Conservation (phyloP, 2,329 filamentous ascomycete genomes). For the Huntiella savannae region DNA sequence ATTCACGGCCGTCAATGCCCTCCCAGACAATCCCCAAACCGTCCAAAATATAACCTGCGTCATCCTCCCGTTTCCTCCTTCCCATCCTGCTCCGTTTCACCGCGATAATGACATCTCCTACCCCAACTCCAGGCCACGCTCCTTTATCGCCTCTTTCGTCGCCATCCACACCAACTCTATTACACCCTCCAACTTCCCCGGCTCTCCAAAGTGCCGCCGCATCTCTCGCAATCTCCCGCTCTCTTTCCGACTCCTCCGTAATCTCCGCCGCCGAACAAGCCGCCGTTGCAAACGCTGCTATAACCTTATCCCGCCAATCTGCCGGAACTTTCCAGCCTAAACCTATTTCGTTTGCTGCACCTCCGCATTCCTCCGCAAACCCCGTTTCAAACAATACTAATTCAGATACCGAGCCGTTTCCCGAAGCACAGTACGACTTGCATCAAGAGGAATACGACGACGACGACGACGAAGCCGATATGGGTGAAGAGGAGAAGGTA, state of each 20-base stretch:
- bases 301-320: constrained; percentile 9
- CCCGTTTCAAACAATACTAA: constrained; percentile 4
- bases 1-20: no score
- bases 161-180: background rate
- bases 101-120: no score
- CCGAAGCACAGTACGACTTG: constrained; percentile 21
- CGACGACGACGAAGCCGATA: constrained; percentile 1
- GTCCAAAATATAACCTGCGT: no score
- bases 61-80: no score
- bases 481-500: constrained; percentile 2
- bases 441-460: constrained; percentile 29
- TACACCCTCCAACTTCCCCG: constrained; percentile 6
- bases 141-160: no score
- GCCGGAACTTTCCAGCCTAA: constrained; percentile 10
- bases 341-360: background rate
- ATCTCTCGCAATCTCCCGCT: constrained; percentile 10
- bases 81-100: no score
- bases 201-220: constrained; percentile 10
- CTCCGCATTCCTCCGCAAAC: no score
- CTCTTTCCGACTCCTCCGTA: constrained; percentile 24
- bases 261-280: constrained; percentile 39
- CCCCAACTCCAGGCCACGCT: no score
- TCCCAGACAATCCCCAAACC: no score
- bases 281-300: constrained; percentile 18
- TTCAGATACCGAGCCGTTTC: constrained; percentile 8